Evolutionary conservation across 768 basidiomycete species (phyloP).

Genomic region (Solioccasus polychromus): DNA sequence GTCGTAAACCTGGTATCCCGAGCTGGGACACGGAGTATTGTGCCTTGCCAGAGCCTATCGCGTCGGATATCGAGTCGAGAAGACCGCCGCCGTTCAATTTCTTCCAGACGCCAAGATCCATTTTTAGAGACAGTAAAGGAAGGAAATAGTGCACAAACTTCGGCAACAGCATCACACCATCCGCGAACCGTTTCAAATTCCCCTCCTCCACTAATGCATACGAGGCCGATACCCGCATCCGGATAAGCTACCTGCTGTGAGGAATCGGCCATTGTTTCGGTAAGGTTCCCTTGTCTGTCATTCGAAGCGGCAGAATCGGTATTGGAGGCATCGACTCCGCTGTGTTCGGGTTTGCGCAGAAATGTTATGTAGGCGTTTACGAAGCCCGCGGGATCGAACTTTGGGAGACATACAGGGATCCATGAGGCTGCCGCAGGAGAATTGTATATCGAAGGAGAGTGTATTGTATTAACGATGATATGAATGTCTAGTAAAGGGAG

Average conservation of each 20-base stretch:
- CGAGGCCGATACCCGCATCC: constrained; percentile 53
- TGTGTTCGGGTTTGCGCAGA: constrained; percentile 41
- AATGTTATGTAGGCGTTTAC: constrained; percentile 89
- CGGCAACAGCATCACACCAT: constrained; percentile 69
- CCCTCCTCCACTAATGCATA: constrained; percentile 77
- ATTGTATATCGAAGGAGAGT: constrained; percentile 74
- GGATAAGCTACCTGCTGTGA: constrained; percentile 16
- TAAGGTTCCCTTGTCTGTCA: constrained; percentile 4
- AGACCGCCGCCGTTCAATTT: constrained; percentile 62
- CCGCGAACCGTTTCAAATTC: constrained; percentile 82
- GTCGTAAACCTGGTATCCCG: constrained; percentile 85
- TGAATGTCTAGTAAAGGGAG: constrained; percentile 65
- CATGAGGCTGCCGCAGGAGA: constrained; percentile 83
- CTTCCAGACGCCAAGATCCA: constrained; percentile 36
- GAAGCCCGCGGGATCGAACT: constrained; percentile 86
- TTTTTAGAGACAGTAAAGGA: too few species aligned
- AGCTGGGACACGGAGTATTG: constrained; percentile 72
- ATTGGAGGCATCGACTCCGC: constrained; percentile 2
- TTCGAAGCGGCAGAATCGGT: background rate
- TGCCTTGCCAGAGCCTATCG: constrained; percentile 48
- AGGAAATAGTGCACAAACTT: constrained; percentile 37
- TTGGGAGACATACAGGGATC: constrained; percentile 94
- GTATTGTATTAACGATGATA: constrained; percentile 87
- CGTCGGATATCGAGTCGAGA: constrained; percentile 46
- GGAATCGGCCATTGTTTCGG: background rate